Evolutionary conservation across 768 basidiomycete genomes (phyloP).

Genomic region (Serendipita sp.): DNA sequence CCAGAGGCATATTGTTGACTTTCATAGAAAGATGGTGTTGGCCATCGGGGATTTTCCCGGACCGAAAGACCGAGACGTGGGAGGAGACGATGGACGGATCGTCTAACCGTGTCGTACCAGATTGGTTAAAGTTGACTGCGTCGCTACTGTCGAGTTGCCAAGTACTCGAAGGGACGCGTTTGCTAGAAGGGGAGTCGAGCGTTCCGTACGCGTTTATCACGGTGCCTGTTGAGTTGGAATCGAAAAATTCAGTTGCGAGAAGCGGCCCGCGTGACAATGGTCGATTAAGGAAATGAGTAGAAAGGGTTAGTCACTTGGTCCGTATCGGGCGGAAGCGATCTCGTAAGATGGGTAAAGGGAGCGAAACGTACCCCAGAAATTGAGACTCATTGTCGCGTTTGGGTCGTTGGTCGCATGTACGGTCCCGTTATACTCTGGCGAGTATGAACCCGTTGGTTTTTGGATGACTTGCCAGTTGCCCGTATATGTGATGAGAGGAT

Average conservation of each 20-base stretch:
- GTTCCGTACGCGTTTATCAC: not conserved
- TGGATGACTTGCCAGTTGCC: not conserved
- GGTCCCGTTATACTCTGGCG: not conserved
- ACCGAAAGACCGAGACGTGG: not conserved
- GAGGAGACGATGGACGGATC: not conserved
- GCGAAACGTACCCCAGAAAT: not conserved
- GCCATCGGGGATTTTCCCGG: not conserved
- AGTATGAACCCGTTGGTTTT: not conserved
- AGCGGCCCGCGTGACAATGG: not conserved
- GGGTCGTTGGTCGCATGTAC: slow-evolving; percentile 5
- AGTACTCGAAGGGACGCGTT: not conserved
- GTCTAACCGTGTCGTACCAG: not conserved
- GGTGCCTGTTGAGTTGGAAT: not conserved
- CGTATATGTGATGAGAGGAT: not conserved
- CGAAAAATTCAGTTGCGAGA: not conserved
- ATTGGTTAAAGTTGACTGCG: not conserved
- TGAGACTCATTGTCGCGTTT: not conserved
- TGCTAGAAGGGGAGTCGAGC: not conserved
- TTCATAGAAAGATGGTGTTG: not conserved
- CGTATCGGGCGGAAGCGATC: not conserved
- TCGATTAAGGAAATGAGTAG: not conserved
- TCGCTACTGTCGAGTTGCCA: not conserved
- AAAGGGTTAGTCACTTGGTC: not conserved
- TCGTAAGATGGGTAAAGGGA: not conserved
- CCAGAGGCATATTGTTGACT: not conserved